Base-by-base conservation (phyloP, 2,329 filamentous ascomycete genomes). In the Trichoderma brevicompactum region DNA sequence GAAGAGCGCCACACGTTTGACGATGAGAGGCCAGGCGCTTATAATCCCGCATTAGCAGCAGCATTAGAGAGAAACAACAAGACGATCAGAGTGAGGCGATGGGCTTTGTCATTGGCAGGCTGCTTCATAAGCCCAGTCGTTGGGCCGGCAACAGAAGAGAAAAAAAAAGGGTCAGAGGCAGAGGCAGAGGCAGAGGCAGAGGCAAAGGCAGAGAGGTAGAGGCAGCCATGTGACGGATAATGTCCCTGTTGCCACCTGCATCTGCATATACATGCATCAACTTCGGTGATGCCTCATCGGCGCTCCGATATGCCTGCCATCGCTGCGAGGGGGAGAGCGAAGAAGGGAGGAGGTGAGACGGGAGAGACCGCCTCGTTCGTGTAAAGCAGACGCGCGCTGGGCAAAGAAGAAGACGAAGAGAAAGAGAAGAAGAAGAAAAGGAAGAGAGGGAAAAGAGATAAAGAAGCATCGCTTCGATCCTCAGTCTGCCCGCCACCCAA, bases 1-100 rank as follows among this genome's bases (percentile, higher is more conserved):
- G 15, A 19, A 17, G 40, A 23, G 38, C 48, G 59, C 59, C 59
- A 62, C 59, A 62, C 59, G 59, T 46, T 19, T 32, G 59, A 44
- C 40, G 48, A 38, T 62, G 59, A 62, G 59, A 62, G 59, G 59
- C 49, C 59, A 32, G 23, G 23, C 46, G 28, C 40, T 19, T 36
- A 15, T 28, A 44, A 61, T 50, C 58, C 36, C 58, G 46, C 58
- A 60, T 60, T 32, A 13, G 46, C 17, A 15, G 28, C 32, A n/a
- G 36, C 23, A 28, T 28, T 28, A 28, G 23, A 28, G 23, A 28
- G 23, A 28, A 28, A 28, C 23, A 28, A 28, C 23, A 28, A 28
- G 23, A 28, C 23, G 23, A 28, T 2, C 23, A 28, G 23, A 28
- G 23, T 28, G 23, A 40, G 32, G 10, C 5, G 12, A 38, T 15